Evolutionary conservation across 805 yeast genomes (phyloP).

Genomic region (Sungouiella blattae): DNA sequence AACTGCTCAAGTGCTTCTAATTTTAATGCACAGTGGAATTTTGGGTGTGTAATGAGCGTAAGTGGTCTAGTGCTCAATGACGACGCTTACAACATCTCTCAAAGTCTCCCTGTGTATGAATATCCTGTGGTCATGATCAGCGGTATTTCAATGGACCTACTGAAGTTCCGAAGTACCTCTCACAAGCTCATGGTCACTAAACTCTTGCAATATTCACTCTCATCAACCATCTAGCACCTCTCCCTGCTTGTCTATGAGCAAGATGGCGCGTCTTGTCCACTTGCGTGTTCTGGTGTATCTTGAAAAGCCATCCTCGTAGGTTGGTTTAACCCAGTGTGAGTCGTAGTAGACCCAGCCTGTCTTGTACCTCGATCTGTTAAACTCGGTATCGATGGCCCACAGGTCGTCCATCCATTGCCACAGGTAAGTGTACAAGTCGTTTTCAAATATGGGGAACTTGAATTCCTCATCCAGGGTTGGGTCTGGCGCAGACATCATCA

Average conservation of each 20-base stretch:
- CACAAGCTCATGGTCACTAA: no score
- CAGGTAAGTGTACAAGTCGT: slow-evolving; percentile 34
- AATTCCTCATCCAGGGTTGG: slow-evolving; percentile 22
- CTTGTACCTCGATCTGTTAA: slow-evolving; percentile 30
- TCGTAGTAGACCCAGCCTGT: slow-evolving; percentile 58
- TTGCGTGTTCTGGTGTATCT: slow-evolving; percentile 50
- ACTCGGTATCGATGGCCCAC: slow-evolving; percentile 47
- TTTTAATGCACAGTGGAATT: no score
- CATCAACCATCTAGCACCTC: slow-evolving; percentile 5
- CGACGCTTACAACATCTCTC: no score
- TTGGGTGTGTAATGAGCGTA: no score
- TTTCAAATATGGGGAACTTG: slow-evolving; percentile 42
- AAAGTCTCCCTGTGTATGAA: no score
- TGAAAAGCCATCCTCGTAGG: slow-evolving; percentile 42
- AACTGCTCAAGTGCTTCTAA: no score
- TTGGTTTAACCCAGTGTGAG: slow-evolving; percentile 45
- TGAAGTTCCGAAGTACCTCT: no score
- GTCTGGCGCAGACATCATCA: slow-evolving; percentile 28
- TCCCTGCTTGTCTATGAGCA: slow-evolving; percentile 20
- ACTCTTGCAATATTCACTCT: no score
- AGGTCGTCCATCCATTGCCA: slow-evolving; percentile 58
- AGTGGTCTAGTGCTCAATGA: no score
- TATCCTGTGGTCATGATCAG: no score
- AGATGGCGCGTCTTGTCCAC: slow-evolving; percentile 47
- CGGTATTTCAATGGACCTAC: no score